Evolutionary conservation across 2,329 filamentous ascomycete genomes (phyloP), one percentile per base, ranked within the genome.

Genomic region (Akanthomyces lecanii): DNA sequence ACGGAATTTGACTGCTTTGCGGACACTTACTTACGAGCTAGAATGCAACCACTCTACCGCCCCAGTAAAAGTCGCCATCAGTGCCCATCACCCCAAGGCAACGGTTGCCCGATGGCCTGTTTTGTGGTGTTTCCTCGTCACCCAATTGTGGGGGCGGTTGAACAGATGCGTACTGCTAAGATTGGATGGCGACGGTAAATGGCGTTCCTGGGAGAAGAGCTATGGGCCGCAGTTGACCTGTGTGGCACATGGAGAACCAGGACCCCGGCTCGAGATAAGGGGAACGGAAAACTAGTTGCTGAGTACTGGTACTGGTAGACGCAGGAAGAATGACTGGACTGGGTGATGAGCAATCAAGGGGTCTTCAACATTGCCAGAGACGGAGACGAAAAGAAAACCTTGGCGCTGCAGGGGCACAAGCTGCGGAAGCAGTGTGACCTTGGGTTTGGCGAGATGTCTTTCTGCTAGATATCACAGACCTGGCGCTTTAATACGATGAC

Each of bases 131-230:
- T 33, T 52, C n/a, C 56, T 51, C 45, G 14, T 51, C 25, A 56
- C 40, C 25, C 53, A 51, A 50, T 5, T 51, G 47, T 53, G 58
- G 48, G 57, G 47, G 12, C 14, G 25, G 25, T 12, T 4, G 6
- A 11, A 33, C 4, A 33, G 38, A 11, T 14, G 38, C n/a, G 23
- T 28, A 12, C 45, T 33, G 36, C 21, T 30, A 25, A 61, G 52
- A 61, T 61, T 61, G 47, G 48, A 61, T 33, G 58, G 50, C 25
- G 57, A 60, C 57, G 57, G 48, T 48, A 40, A 52, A 60, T 53
- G 57, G 48, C 58, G 28, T 61, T 45, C 2, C 38, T 45, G 11
- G 45, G 25, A 25, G 12, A 42, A n/a, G n/a, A 61, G 58, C 58
- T 47, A 45, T 53, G 58, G 58, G 23, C 58, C 38, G 23, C 44